Conservation (phyloP, 2,329 filamentous ascomycete genomes). For the Cytospora leucostoma region DNA sequence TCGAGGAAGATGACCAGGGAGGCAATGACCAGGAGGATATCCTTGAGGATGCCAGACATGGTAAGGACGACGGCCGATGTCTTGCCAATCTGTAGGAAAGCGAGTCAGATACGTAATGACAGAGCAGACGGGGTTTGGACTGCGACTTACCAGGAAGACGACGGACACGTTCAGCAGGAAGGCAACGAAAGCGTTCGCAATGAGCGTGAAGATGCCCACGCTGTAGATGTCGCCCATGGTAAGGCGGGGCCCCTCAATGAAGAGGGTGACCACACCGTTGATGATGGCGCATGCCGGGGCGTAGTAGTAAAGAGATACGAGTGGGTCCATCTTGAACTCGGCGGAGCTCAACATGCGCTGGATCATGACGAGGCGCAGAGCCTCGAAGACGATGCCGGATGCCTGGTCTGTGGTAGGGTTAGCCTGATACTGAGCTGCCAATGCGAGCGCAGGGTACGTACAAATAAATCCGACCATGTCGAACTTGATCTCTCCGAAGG, state of each 20-base stretch:
- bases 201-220: slow-evolving; percentile 68
- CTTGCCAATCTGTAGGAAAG: slow-evolving; percentile 57
- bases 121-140: too few relatives aligned
- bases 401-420: slow-evolving; percentile 57
- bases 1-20: slow-evolving; percentile 69
- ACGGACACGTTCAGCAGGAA: slow-evolving; percentile 79
- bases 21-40: slow-evolving; percentile 68
- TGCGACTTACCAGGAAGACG: slow-evolving; percentile 69
- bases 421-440: neutral
- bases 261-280: slow-evolving; percentile 69
- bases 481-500: slow-evolving; percentile 89
- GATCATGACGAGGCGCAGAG: slow-evolving; percentile 75
- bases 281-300: slow-evolving; percentile 76
- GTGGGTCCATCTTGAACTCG: slow-evolving; percentile 83
- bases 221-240: slow-evolving; percentile 66
- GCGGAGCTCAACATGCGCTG: slow-evolving; percentile 73
- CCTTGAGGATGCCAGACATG: slow-evolving; percentile 71
- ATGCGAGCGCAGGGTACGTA: neutral
- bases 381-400: slow-evolving; percentile 73
- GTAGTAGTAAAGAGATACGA: slow-evolving; percentile 85
- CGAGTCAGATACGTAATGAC: neutral
- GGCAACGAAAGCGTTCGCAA: slow-evolving; percentile 71
- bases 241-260: slow-evolving; percentile 68
- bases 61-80: slow-evolving; percentile 74
- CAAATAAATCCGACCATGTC: slow-evolving; percentile 72